These are phyloP conservation scores for Dendrobium catenatum DNA, from an alignment of 106 monocot genomes.

Conservation along the genomic window DNA sequence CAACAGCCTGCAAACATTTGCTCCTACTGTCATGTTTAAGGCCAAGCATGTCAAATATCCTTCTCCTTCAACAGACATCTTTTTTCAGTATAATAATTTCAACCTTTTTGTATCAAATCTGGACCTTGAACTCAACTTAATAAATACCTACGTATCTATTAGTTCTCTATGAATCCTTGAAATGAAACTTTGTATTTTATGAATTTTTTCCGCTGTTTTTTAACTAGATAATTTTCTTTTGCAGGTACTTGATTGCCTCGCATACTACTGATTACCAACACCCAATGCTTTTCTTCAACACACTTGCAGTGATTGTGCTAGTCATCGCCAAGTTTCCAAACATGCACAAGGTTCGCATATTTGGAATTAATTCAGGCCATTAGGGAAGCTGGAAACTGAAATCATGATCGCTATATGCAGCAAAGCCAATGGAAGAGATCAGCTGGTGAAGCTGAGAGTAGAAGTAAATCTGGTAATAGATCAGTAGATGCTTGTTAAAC, in stretches of 20 bases:
- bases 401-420: too few relatives aligned
- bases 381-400: not conserved
- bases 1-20: too few relatives aligned
- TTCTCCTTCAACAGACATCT: too few relatives aligned
- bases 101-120: not conserved
- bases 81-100: not conserved
- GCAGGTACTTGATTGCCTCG: slow-evolving; percentile 74
- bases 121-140: not conserved
- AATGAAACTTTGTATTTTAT: slow-evolving; percentile 1
- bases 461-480: too few relatives aligned
- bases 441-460: too few relatives aligned
- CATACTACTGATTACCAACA: slow-evolving; percentile 78
- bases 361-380: slow-evolving; percentile 50
- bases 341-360: slow-evolving; percentile 84
- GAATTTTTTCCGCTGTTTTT: not conserved
- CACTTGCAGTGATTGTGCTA: slow-evolving; percentile 47
- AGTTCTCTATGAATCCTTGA: not conserved
- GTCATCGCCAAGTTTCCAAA: slow-evolving; percentile 70
- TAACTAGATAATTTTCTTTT: not conserved
- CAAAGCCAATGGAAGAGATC: too few relatives aligned
- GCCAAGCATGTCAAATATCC: too few relatives aligned
- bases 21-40: too few relatives aligned
- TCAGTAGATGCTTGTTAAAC: not conserved
- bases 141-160: not conserved
- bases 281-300: slow-evolving; percentile 66